Evolutionary conservation across 306 rosid species (phyloP).

Genomic region (Cucumis melo): DNA sequence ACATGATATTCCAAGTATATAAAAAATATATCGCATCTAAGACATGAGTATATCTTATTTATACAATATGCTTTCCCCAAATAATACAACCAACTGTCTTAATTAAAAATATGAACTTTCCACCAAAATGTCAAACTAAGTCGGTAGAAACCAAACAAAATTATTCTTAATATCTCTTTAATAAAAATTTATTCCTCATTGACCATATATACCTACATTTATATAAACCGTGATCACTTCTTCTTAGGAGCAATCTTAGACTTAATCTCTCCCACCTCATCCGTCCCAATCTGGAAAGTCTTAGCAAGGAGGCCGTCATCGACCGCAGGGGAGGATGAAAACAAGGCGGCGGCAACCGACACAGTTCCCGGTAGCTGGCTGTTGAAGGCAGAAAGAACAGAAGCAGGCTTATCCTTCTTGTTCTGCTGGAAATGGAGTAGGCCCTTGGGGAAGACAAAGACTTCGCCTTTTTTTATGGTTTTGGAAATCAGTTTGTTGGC

Average conservation of each 20-base stretch:
- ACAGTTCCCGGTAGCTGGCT: constrained; percentile 2
- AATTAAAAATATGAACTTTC: too few species aligned
- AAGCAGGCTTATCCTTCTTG: background rate
- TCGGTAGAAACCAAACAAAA: background rate
- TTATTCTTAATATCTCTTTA: background rate
- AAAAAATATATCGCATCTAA: too few species aligned
- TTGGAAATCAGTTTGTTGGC: background rate
- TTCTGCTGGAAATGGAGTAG: constrained; percentile 2
- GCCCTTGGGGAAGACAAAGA: background rate
- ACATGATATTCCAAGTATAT: too few species aligned
- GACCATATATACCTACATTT: background rate
- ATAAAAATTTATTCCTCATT: background rate
- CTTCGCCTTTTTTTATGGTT: background rate
- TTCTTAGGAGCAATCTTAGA: background rate
- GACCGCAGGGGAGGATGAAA: background rate
- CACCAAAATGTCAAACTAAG: too few species aligned
- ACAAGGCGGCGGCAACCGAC: background rate
- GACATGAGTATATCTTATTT: too few species aligned
- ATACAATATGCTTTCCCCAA: too few species aligned
- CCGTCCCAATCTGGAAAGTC: background rate
- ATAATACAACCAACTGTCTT: too few species aligned
- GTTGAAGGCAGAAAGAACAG: background rate
- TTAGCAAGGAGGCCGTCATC: background rate
- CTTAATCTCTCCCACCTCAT: background rate
- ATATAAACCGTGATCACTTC: background rate